Percentiles rank a stretch among this genome's conserved stretches.
These are phyloP conservation scores for Morella rubra DNA, from an alignment of 306 rosid genomes.

Conservation along the genomic window DNA sequence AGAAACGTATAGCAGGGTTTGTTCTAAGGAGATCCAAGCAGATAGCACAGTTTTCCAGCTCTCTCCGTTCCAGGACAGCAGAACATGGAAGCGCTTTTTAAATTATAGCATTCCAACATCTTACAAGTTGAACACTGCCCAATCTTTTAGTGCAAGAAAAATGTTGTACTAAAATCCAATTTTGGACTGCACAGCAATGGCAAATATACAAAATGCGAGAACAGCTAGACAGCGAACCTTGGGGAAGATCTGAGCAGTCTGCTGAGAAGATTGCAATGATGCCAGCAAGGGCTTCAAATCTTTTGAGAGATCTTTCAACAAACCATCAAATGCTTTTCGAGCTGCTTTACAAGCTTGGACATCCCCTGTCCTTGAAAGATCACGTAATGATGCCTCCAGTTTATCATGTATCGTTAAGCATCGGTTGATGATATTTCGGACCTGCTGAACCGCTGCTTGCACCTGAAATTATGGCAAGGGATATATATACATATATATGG, in stretches of 20 bases:
- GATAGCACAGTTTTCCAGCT: not conserved
- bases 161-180: not conserved
- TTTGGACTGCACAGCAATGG: not conserved
- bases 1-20: not conserved
- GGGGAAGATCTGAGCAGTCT: constrained; percentile 72
- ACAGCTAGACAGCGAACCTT: constrained; percentile 53
- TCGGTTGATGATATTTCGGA: constrained; percentile 54
- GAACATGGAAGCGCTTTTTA: not conserved
- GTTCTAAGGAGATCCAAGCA: not conserved
- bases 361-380: constrained; percentile 90
- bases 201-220: not conserved
- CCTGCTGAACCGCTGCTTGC: constrained; percentile 61
- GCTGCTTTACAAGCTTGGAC: constrained; percentile 87
- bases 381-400: constrained; percentile 81
- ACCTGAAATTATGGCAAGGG: constrained; percentile 54
- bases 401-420: constrained; percentile 71
- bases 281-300: constrained; percentile 70
- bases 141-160: not conserved
- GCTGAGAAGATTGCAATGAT: constrained; percentile 76
- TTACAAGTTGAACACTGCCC: not conserved
- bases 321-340: constrained; percentile 78
- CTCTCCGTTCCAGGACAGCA: not conserved
- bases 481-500: constrained; percentile 4
- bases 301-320: constrained; percentile 79
- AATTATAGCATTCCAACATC: not conserved